A percentile compares a stretch with the other conserved stretches of the same genome.
Evolutionary conservation across 805 yeast species (phyloP).

Genomic region (Wickerhamiella dianesei): DNA sequence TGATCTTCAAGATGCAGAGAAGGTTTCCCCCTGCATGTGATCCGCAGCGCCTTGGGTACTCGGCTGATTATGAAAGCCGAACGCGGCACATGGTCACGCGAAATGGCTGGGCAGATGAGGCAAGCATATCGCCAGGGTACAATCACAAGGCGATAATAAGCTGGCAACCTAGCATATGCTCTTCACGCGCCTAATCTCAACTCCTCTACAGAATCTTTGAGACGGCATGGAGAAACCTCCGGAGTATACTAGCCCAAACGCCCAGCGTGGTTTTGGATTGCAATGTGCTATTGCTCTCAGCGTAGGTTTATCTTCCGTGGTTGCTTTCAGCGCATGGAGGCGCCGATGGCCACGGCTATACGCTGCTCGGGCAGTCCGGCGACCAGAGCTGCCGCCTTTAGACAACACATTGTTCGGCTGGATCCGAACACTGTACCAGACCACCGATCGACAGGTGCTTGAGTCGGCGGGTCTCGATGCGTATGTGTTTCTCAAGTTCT

Average conservation of each 20-base stretch:
- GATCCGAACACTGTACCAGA: constrained; percentile 51
- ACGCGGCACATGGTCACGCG: too few relatives aligned
- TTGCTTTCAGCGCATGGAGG: constrained; percentile 57
- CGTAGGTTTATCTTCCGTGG: constrained; percentile 55
- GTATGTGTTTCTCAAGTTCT: constrained; percentile 78
- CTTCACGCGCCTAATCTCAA: neutral
- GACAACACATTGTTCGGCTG: constrained; percentile 63
- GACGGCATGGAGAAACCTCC: constrained; percentile 12
- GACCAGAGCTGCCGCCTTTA: constrained; percentile 43
- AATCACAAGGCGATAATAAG: neutral
- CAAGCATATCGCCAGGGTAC: neutral
- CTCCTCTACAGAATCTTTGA: too few relatives aligned
- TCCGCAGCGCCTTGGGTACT: neutral
- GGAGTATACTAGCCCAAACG: constrained; percentile 14
- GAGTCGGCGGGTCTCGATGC: constrained; percentile 93
- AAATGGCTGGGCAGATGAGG: neutral
- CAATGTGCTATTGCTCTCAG: constrained; percentile 59
- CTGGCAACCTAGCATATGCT: neutral
- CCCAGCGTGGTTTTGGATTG: constrained; percentile 51
- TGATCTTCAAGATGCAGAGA: too few relatives aligned
- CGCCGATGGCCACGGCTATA: constrained; percentile 68
- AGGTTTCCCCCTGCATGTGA: neutral
- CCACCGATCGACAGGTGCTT: constrained; percentile 62
- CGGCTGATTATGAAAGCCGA: too few relatives aligned
- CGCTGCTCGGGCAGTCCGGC: constrained; percentile 57